Base-by-base conservation (phyloP, 768 basidiomycete species). In the Dioszegia hungarica region DNA sequence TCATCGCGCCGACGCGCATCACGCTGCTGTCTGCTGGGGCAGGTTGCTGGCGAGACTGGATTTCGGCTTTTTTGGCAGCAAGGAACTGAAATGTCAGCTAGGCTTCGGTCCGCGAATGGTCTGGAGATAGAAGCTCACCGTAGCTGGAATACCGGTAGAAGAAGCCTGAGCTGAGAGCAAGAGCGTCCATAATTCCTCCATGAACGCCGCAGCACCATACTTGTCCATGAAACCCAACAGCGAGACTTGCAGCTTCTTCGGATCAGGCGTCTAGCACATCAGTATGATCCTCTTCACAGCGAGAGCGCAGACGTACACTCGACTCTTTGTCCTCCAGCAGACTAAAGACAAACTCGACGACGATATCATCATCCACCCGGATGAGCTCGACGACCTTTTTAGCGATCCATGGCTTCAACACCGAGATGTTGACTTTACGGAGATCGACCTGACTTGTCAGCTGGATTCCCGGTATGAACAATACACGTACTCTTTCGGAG, bases 331-430 rank as follows among this genome's bases (percentile, higher is more conserved):
- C 90, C 72, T 99, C 95, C 5, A 99, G 79, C 19, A 98, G 80
- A 17, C 90, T 90, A 85, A 91, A 90, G 17, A 91, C 90, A 71
- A 95, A 98, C 72, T 97, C 94, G 27, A 97, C 85, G 38, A 98
- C 86, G 39, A 99, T 86, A 73, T 99, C 95, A 76, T 99, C 95
- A 68, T 99, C 95, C 34, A 98, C 85, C 1, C 93, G 90, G 39
- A 92, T 84, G 20, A 95, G 82, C 56, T 92, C 89, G 2, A 87
- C 83, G 55, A 95, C 86, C 29, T 71, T 72, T 77, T 89, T 88
- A 14, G 89, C 88, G 59, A 97, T 86, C 95, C 95, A 99, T 2
- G 91, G 90, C 57, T 89, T 81, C 71, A 99, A 88, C 65, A 98
- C 91, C 17, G 82, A 80, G 59, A 97, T 67, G 75, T 97, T 95